Percentiles rank a stretch among this genome's conserved stretches.
Evolutionary conservation across 2,329 filamentous ascomycete species (phyloP).

Genomic region (Metarhizium anisopliae): DNA sequence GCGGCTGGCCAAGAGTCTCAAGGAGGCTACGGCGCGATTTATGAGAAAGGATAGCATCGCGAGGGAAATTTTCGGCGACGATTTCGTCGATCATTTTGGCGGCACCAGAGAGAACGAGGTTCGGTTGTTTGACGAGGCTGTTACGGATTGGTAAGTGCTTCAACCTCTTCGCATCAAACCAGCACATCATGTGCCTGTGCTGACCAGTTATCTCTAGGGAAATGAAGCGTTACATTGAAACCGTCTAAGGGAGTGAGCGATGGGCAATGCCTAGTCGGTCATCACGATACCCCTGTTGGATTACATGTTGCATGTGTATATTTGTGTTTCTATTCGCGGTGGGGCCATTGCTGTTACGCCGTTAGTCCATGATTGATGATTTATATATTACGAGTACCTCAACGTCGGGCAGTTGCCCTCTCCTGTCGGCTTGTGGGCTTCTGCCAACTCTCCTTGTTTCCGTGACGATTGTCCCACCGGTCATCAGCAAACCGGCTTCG

Average conservation of each 20-base stretch:
- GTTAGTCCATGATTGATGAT: background rate
- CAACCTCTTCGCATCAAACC: background rate
- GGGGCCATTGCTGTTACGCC: background rate
- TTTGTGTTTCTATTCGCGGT: background rate
- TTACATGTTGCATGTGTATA: background rate
- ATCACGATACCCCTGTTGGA: background rate
- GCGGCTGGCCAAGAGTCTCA: slow-evolving; percentile 73
- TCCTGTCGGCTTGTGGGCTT: background rate
- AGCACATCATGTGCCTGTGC: background rate
- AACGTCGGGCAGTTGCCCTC: background rate
- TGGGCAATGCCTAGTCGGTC: background rate
- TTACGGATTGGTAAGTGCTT: slow-evolving; percentile 80
- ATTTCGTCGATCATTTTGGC: slow-evolving; percentile 91
- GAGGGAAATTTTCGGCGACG: slow-evolving; percentile 87
- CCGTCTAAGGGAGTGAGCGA: slow-evolving; percentile 3
- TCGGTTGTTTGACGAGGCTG: slow-evolving; percentile 85
- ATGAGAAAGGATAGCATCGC: slow-evolving; percentile 72
- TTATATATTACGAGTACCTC: background rate
- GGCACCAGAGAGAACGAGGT: slow-evolving; percentile 90
- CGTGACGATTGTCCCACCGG: background rate
- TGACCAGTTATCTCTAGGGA: slow-evolving; percentile 51
- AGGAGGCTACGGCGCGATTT: slow-evolving; percentile 76
- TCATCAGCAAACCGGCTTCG: background rate
- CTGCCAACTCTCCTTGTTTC: background rate
- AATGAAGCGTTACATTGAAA: slow-evolving; percentile 52